A percentile compares a stretch with the other conserved stretches of the same genome.
Conservation (phyloP, 1,284 basidiomycete species). For the Cerioporus squamosus region DNA sequence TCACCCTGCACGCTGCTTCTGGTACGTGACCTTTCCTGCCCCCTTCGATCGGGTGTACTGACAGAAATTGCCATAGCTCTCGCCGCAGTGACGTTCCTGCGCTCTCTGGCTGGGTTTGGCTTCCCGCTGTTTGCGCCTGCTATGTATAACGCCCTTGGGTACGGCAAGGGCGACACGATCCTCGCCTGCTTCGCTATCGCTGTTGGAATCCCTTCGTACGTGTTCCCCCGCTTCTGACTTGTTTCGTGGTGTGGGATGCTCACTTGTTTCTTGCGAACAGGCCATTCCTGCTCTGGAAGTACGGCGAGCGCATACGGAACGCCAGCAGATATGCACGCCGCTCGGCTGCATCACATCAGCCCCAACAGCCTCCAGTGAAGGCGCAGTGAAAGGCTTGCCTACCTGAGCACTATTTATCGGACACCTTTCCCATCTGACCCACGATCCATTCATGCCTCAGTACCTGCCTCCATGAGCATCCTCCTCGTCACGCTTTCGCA, state of each 20-base stretch:
- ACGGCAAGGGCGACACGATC: constrained; percentile 66
- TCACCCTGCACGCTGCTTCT: constrained; percentile 67
- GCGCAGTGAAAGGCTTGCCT: too few relatives aligned
- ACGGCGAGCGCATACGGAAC: constrained; percentile 8
- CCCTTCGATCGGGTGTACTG: too few relatives aligned
- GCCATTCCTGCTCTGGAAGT: constrained; percentile 48
- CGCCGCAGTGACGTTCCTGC: constrained; percentile 58
- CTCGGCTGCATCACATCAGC: neutral
- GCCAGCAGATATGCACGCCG: constrained; percentile 6
- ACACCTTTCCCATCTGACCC: neutral
- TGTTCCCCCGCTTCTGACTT: too few relatives aligned
- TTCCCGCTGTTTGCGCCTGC: constrained; percentile 71
- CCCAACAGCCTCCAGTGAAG: too few relatives aligned
- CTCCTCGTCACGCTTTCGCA: too few relatives aligned
- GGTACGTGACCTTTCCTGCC: constrained; percentile 37
- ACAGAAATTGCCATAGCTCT: constrained; percentile 43
- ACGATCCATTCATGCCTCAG: too few relatives aligned
- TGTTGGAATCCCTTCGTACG: too few relatives aligned
- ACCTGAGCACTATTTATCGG: too few relatives aligned
- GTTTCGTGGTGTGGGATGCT: too few relatives aligned
- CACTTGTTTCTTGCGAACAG: constrained; percentile 35
- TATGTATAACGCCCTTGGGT: constrained; percentile 66
- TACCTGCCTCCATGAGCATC: too few relatives aligned
- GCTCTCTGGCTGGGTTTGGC: constrained; percentile 63
- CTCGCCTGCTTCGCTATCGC: constrained; percentile 55